Base-by-base conservation (phyloP, 1,139 yeast species). In the Scheffersomyces titani region DNA sequence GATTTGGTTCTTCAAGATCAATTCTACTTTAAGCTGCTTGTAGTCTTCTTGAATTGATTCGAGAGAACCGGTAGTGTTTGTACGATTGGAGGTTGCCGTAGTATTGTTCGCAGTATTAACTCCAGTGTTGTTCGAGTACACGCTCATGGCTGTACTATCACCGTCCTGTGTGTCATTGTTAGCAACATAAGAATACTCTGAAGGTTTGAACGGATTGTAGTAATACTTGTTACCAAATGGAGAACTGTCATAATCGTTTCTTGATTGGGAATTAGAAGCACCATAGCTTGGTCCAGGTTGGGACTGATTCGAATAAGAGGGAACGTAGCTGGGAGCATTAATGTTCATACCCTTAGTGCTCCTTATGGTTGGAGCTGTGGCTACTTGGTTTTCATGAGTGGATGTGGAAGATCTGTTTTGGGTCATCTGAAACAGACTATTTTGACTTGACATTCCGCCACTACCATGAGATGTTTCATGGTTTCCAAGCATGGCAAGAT, bases 1-100 rank as follows among this genome's bases (percentile, higher is more conserved):
- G 40, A 75, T 71, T 58, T 76, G 80, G 53, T 74, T 66, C 57
- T 76, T 74, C 55, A 76, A 59, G 20, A 70, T 67, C 57, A 77
- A 61, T 51, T 77, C 81, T 20, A 70, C 65, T 55, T 72, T 74
- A 46, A 72, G 63, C 57, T 69, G 69, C 53, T 70, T 70, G 50
- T 65, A 58, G 49, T 74, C 75, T 51, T 65, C 68, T 53, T 61
- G 60, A 48, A 57, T 47, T 11, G 58, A 20, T 51, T 19, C 36
- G 20, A 47, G 19, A 19, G 36, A 16, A 18, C 53, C 16, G 13
- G 40, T 36, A 20, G 24, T 36, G 19, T 19, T 19, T 57, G 59
- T 47, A 57, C 57, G 18, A 11, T 24, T 44, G 24, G 21, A 18
- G 47, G 20, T 19, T 6, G 49, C 49, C 24, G 50, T 19, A 16